Base-by-base conservation (phyloP, 129 eudicot genomes). In the Chrysanthemum lavandulifolium region DNA sequence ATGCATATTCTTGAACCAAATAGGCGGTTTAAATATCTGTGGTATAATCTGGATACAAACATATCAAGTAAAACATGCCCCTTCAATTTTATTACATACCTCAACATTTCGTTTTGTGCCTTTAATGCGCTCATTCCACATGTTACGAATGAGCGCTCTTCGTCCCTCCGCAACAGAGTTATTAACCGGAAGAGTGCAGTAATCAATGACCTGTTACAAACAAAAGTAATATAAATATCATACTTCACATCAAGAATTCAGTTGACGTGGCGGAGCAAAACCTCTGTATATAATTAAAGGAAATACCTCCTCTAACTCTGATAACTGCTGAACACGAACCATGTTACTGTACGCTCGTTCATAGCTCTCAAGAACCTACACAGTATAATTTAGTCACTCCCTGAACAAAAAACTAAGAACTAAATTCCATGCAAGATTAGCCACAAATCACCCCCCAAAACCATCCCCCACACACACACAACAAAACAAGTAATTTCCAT, bases 81-180 rank as follows among this genome's bases (percentile, higher is more conserved):
- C 51, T 10, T 55, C 15, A 67, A 29, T 23, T 43, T 6, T 19
- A 50, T 14, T 53, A 43, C 15, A 27, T 79, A 89, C 96, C 97
- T 95, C 99, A 18, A 95, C 97, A 81, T 95, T 90, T 43, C 99
- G 81, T 76, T 90, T 95, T 47, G 90, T 86, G 48, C 99, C 99
- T 83, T 85, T 89, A 64, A 95, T 95, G 55, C 99, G 96, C 74
- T 95, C 97, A 64, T 75, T 95, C 99, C 99, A 95, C 99, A 95
- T 95, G 79, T 90, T 90, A 63, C 99, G 96, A 61, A 95, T 90
- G 78, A 95, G 97, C 12, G 84, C 80, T 77, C 91, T 79, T 51
- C 99, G 86, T 55, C 91, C 97, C 78, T 95, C 99, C 58, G 99
- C 89, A 78, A 88, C 91, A 72, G 88, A 31, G 78, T 73, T 88